Base-by-base conservation (phyloP, 306 rosid species). In the Cicer arietinum region DNA sequence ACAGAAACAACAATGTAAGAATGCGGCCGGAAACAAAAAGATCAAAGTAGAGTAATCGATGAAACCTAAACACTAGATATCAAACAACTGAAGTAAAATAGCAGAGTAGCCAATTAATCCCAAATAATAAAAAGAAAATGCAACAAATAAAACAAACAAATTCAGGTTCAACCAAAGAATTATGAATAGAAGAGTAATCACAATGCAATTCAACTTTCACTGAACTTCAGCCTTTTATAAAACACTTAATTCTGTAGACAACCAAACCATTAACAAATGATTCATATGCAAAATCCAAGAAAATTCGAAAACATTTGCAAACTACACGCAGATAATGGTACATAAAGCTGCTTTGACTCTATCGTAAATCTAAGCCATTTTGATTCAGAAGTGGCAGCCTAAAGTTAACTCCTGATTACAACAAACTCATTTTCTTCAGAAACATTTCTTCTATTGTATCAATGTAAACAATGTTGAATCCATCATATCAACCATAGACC, bases 1-100 rank as follows among this genome's bases (percentile, higher is more conserved):
- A 83, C 74, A 77, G 57, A 47, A 66, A 84, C 68, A 74, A 70
- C 53, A 81, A 65, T 62, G 43, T 76, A 57, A 79, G 69, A 37
- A 46, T 8, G 10, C 1, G 11, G 6, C 30, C n/a, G 52, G 66
- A 64, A 77, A 82, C 77, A 71, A 65, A 83, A 53, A 43, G 50
- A 60, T 30, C 35, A 5, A 30, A 25, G 2, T 22, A 22, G 35
- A 25, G 35, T 25, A 25, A 25, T 2, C 35, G 5, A 30, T 30
- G 35, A 30, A 30, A 30, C 35, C 35, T 30, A 30, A 30, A 30
- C 35, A 30, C 35, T 51, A 30, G 3, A 39, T 59, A 50, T 54
- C 7, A 6, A 79, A 35, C 25, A 61, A 53, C 59, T 1, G 14
- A 59, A 67, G 60, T 73, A 46, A 76, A 71, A 40, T 47, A 56